Evolutionary conservation across 371 early-diverging fungal genomes (phyloP).

Genomic region (Lichtheimia hyalospora): DNA sequence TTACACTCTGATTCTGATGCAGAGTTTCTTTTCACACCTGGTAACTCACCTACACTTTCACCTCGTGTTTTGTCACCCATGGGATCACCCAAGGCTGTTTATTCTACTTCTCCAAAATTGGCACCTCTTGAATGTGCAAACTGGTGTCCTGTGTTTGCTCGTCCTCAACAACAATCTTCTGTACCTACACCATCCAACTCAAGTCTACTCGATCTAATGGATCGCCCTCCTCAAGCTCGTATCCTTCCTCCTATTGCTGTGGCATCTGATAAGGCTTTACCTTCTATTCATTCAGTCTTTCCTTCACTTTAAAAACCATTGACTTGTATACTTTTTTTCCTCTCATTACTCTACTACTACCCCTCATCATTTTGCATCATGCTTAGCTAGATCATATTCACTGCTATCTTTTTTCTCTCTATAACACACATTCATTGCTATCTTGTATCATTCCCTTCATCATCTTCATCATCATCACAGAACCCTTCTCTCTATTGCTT

Average conservation of each 20-base stretch:
- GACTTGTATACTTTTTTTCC: neutral
- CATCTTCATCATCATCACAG: too few species aligned
- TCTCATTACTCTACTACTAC: neutral
- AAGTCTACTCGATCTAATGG: constrained; percentile 37
- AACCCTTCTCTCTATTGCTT: too few species aligned
- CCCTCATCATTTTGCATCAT: neutral
- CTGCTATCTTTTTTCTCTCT: neutral
- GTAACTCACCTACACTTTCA: constrained; percentile 40
- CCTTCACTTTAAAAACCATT: constrained; percentile 5
- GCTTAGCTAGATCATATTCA: neutral
- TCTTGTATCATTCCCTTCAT: neutral
- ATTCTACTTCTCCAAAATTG: constrained; percentile 13
- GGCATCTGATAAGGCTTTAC: constrained; percentile 12
- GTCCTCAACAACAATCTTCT: constrained; percentile 4
- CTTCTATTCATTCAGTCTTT: constrained; percentile 27
- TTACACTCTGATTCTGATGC: constrained; percentile 39
- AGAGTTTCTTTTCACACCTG: constrained; percentile 45
- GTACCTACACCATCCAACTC: neutral
- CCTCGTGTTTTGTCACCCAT: constrained; percentile 16
- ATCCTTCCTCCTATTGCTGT: constrained; percentile 37
- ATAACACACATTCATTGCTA: neutral
- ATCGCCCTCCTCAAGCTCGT: constrained; percentile 45
- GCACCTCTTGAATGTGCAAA: constrained; percentile 32
- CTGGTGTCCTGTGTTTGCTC: constrained; percentile 18
- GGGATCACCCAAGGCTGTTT: constrained; percentile 11